Evolutionary conservation across 2,329 filamentous ascomycete genomes (phyloP), one percentile per base, ranked within the genome.

Genomic region (Fusarium verticillioides): DNA sequence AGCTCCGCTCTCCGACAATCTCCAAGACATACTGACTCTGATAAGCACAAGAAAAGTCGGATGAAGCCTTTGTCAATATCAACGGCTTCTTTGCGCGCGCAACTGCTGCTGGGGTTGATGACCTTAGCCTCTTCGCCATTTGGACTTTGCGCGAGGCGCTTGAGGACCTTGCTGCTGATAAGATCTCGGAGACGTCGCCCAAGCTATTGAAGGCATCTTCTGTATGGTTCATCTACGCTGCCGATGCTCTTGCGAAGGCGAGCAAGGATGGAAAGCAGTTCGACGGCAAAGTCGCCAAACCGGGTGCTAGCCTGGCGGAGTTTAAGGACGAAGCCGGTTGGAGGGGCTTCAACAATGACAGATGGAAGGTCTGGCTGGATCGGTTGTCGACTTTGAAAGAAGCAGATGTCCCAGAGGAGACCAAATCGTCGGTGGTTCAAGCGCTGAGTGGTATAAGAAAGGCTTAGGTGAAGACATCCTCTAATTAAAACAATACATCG

Each of bases 71-170:
- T 0, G 54, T 72, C 7, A 76, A 76, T 18, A 32, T 74, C 34
- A 69, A 66, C 8, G 64, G 66, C 26, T 76, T 76, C 34, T 74
- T 70, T 26, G 72, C 74, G n/a, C 70, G 60, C 4, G 9, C 69
- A 1, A 77, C 70, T 1, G 54, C 64, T 9, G 70, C 64, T 10
- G 59, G 53, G 15, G 32, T 75, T 1, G 10, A 69, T 11, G 72
- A 75, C 39, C 34, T 72, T n/a, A 53, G 67, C 4, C 72, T 76
- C 6, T 74, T 61, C 9, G 74, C 64, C 26, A 65, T 76, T 26
- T 76, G 74, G 74, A 32, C 32, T 12, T 32, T 76, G 2, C 74
- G 74, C 8, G 53, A 67, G 5, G 70, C 72, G 0, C 60, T 76
- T 6, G 74, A 76, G 5, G 72, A 76, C 13, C 72, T 74, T 4